These are phyloP conservation scores for Tricholoma hemisulphureum DNA, from an alignment of 768 basidiomycete species.

Conservation along the genomic window DNA sequence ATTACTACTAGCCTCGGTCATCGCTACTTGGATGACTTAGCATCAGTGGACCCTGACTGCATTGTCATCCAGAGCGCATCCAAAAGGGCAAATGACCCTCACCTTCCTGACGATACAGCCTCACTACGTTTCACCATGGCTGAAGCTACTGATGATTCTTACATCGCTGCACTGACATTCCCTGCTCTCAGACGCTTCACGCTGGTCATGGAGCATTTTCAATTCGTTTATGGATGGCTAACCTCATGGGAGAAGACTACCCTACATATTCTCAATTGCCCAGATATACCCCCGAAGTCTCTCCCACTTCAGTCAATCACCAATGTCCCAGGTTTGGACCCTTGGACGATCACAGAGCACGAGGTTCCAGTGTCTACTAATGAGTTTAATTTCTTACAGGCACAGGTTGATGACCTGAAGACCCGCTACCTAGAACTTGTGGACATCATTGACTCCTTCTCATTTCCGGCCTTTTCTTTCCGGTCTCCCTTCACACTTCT, in stretches of 20 bases:
- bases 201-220: conserved; percentile 16
- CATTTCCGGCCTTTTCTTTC: conserved; percentile 6
- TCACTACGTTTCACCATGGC: conserved; percentile 14
- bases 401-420: neutral
- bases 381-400: conserved; percentile 18
- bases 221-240: conserved; percentile 16
- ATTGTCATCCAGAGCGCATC: neutral
- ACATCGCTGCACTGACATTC: no score
- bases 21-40: conserved; percentile 18
- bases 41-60: conserved; percentile 3
- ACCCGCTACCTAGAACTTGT: neutral
- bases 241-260: conserved; percentile 18
- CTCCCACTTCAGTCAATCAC: conserved; percentile 5
- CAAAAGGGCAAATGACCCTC: neutral
- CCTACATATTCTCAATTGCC: conserved; percentile 11
- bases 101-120: neutral
- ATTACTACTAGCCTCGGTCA: conserved; percentile 24
- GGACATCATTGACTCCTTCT: conserved; percentile 14
- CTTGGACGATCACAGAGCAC: conserved; percentile 5
- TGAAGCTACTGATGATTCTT: conserved; percentile 25
- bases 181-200: no score
- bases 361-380: conserved; percentile 7
- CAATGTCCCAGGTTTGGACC: conserved; percentile 4
- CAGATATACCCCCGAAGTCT: neutral
- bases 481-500: neutral